A percentile compares a stretch with the other conserved stretches of the same genome.
phyloP scores from a whole-genome alignment of 495 filamentous ascomycete species.

The Neurospora sp. region DNA sequence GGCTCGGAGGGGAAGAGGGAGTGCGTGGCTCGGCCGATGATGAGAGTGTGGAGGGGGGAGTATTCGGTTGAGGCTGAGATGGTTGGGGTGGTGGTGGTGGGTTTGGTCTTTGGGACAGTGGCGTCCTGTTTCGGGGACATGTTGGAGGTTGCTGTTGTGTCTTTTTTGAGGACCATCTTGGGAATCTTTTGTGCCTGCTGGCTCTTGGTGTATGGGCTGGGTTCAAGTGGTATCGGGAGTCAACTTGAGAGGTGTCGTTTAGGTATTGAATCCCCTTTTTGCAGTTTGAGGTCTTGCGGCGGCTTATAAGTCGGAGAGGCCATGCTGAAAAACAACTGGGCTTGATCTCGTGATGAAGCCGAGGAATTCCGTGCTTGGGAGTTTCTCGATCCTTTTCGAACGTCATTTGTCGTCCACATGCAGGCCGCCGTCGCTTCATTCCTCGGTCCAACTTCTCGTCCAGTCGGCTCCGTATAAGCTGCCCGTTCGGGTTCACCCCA shows the following conservation, averaged over 20 bases:
- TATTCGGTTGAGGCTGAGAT: neutral
- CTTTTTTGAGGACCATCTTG: neutral
- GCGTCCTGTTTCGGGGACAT: neutral
- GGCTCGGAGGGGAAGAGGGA: conserved; percentile 1
- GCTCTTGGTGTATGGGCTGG: neutral
- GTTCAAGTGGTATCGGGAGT: neutral
- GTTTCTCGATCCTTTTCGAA: neutral
- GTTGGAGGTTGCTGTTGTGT: neutral
- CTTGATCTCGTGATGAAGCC: neutral
- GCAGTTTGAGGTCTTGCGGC: neutral
- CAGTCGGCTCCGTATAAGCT: neutral
- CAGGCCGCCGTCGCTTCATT: neutral
- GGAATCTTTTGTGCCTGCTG: neutral
- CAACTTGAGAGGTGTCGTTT: neutral
- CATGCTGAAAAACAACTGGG: neutral
- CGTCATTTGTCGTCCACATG: neutral
- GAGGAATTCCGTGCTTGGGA: neutral
- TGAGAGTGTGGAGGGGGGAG: neutral
- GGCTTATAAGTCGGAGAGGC: neutral
- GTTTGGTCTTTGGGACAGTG: neutral
- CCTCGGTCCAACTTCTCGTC: neutral
- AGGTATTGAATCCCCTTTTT: neutral
- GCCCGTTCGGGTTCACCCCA: neutral
- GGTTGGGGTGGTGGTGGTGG: neutral
- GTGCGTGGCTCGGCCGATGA: neutral